phyloP scores from a whole-genome alignment of 768 basidiomycete genomes.

The Rhizopogon vesiculosus region DNA sequence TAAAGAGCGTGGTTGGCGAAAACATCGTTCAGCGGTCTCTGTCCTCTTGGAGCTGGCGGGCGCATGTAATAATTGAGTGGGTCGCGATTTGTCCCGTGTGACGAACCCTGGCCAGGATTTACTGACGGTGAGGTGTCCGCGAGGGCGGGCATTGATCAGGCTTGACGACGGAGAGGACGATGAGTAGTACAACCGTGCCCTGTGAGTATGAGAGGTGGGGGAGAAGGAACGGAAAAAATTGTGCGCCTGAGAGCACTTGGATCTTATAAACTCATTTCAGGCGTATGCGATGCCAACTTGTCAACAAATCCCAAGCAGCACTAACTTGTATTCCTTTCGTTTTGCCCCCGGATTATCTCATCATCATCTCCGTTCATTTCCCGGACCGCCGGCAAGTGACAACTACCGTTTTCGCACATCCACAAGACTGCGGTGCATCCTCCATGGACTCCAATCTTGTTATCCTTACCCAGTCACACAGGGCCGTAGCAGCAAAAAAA shows the following conservation, averaged over 20 bases:
- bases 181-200: neutral
- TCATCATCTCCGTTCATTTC: neutral
- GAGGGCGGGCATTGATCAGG: slow-evolving; percentile 25
- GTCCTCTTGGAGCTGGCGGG: slow-evolving; percentile 11
- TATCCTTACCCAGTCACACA: slow-evolving; percentile 59
- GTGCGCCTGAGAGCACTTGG: slow-evolving; percentile 28
- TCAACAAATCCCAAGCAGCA: slow-evolving; percentile 1
- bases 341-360: slow-evolving; percentile 6
- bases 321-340: slow-evolving; percentile 6
- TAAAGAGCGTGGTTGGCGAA: slow-evolving; percentile 21
- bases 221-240: slow-evolving; percentile 21
- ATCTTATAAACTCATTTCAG: slow-evolving; percentile 23
- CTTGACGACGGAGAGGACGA: neutral
- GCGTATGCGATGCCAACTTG: slow-evolving; percentile 6
- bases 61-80: slow-evolving; percentile 19
- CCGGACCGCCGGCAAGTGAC: slow-evolving; percentile 10
- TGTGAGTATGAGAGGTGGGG: slow-evolving; percentile 1
- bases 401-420: slow-evolving; percentile 15
- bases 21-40: slow-evolving; percentile 12
- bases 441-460: slow-evolving; percentile 43
- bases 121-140: neutral
- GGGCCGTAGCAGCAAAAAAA: slow-evolving; percentile 62
- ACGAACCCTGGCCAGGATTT: slow-evolving; percentile 4
- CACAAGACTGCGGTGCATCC: neutral
- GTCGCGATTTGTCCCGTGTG: slow-evolving; percentile 4